These are phyloP conservation scores for Pichia kluyveri DNA, from an alignment of 805 yeast species.

Conservation along the genomic window DNA sequence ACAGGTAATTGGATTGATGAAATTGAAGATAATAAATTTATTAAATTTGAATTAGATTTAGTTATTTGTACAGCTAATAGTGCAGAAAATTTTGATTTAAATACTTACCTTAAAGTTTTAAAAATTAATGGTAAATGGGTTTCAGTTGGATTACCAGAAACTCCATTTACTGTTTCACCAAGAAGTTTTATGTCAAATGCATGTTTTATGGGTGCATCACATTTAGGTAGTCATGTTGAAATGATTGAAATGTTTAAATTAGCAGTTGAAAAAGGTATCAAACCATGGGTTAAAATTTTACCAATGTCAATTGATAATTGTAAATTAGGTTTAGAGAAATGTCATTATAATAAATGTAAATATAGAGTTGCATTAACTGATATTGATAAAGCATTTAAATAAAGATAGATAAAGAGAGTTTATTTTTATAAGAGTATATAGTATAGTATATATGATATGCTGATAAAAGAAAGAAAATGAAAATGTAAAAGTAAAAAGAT, in stretches of 20 bases:
- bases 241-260: constrained; percentile 57
- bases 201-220: constrained; percentile 47
- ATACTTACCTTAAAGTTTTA: constrained; percentile 38
- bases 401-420: too few species aligned
- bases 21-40: constrained; percentile 7
- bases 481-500: too few species aligned
- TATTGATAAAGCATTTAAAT: constrained; percentile 36
- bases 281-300: constrained; percentile 56
- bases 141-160: constrained; percentile 60
- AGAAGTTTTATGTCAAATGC: constrained; percentile 35
- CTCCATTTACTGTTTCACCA: constrained; percentile 34
- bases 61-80: constrained; percentile 47
- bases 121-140: constrained; percentile 52
- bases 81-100: constrained; percentile 39
- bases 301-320: constrained; percentile 46
- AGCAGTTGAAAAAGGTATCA: constrained; percentile 49
- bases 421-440: too few species aligned
- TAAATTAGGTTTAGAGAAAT: constrained; percentile 45
- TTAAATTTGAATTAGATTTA: constrained; percentile 33
- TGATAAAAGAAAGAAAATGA: background rate
- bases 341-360: constrained; percentile 46
- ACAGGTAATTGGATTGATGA: constrained; percentile 16
- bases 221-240: constrained; percentile 54
- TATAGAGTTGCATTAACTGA: constrained; percentile 57
- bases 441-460: background rate